Base-by-base conservation (phyloP, 2,329 filamentous ascomycete species). In the Exophiala viscosa region DNA sequence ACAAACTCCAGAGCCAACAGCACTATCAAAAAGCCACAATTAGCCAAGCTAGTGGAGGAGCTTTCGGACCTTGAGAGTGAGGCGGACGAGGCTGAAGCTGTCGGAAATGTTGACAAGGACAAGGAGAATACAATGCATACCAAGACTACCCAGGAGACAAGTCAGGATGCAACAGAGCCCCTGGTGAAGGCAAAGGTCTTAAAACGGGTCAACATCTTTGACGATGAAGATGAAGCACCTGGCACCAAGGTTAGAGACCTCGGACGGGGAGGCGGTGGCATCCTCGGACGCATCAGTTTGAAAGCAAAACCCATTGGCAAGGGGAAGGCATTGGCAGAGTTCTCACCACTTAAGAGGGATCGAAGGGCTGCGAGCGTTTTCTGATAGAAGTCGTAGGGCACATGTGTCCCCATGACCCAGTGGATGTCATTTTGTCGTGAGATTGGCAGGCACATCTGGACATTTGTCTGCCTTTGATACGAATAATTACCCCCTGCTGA, bases 301-400 rank as follows among this genome's bases (percentile, higher is more conserved):
- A 56, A 56, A 46, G 56, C 53, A 17, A 58, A 55, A 18, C 41
- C 48, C 13, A 38, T 52, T 5, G 49, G 45, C 13, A 62, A 59
- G 53, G 48, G 45, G n/a, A 62, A 60, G 44, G 42, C 56, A 0
- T 81, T 85, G 58, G 74, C 76, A 10, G 72, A 71, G 43, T 90
- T 90, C 66, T 90, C 86, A 14, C 87, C 87, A 6, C 70, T 90
- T 54, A 90, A 90, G 72, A 80, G 80, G 65, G 83, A 89, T 45
- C 78, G 80, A 52, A 81, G 83, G 54, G 45, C 42, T 38, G 44
- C 44, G 28, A 51, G 34, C 33, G 44, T 57, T 15, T 9, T 46
- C 43, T 34, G 45, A 9, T 49, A 17, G 52, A 35, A 14, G 2
- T 36, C 34, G 33, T n/a, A 3, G 3, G 33, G 4, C 9, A 35